Evolutionary conservation across 2,329 filamentous ascomycete genomes (phyloP), one percentile per base, ranked within the genome.

Genomic region (Exophiala calicioides): DNA sequence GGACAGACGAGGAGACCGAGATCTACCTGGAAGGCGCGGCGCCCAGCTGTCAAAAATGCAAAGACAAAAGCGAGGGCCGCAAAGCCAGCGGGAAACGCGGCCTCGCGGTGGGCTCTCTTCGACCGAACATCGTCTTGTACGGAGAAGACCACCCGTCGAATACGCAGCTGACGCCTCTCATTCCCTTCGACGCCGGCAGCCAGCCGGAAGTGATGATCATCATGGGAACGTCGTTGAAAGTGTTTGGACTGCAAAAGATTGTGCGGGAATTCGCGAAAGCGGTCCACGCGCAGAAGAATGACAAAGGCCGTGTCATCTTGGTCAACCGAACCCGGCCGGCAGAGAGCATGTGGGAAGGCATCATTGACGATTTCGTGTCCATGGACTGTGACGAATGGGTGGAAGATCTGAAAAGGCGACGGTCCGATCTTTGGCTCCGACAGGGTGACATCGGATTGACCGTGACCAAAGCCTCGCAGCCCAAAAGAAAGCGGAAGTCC

Each of bases 351-450:
- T 88, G 85, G 85, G 80, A 82, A 1, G 84, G 86, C 43, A 69
- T 86, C 0, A 84, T 88, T 42, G 85, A 88, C 65, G 86, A 83
- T 52, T 87, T 84, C 79, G 76, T 88, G 1, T 76, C 85, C 53
- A 86, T 83, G 83, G 84, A 88, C 59, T 88, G 84, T 50, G 85
- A 88, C 56, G 79, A 79, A 3, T 88, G 84, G 84, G 83, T 88
- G 1, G 65, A 74, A 7, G 81, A 86, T 58, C 62, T 88, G 43
- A 79, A 77, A 50, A 65, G 68, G 39, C 76, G 79, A 42, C 75
- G 82, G 45, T 77, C 80, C 1, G 74, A 76, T 36, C 68, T 85
- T 3, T 85, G 81, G 81, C 54, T 60, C 13, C 53, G 58, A 33
- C 63, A 65, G 45, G 58, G 55, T 9, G 57, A 61, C 24, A 53